phyloP scores from a whole-genome alignment of 768 basidiomycete species.

The Porphyrellus cyaneotinctus region DNA sequence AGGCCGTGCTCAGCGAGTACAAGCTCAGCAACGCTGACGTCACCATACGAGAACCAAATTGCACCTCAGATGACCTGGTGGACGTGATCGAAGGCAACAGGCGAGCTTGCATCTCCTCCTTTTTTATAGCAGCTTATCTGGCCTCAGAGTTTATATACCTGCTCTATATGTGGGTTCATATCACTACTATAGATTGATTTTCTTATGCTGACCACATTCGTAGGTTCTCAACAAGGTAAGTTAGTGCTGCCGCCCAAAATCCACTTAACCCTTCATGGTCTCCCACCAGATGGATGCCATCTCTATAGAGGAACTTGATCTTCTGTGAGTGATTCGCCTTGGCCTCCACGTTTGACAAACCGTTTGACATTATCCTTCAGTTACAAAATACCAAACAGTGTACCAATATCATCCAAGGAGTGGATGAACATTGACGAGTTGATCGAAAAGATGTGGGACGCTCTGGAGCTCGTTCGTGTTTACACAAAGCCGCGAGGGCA shows the following conservation, averaged over 20 bases:
- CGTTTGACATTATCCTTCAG: constrained; percentile 28
- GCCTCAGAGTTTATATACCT: constrained; percentile 83
- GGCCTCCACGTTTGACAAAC: neutral
- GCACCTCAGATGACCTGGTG: constrained; percentile 92
- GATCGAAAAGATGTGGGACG: constrained; percentile 88
- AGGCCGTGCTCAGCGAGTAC: constrained; percentile 92
- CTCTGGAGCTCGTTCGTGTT: constrained; percentile 88
- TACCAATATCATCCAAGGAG: constrained; percentile 88
- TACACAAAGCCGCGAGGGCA: constrained; percentile 95
- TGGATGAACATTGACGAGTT: constrained; percentile 98
- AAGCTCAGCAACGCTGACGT: constrained; percentile 85
- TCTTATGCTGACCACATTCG: neutral
- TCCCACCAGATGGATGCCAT: constrained; percentile 85
- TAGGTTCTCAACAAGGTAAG: constrained; percentile 81
- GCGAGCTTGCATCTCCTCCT: constrained; percentile 28
- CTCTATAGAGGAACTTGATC: constrained; percentile 95
- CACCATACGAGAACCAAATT: constrained; percentile 87
- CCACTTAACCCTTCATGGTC: neutral
- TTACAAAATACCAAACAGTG: constrained; percentile 93
- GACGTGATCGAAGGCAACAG: constrained; percentile 97
- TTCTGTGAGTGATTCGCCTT: constrained; percentile 50
- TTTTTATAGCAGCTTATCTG: constrained; percentile 1
- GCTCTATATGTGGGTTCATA: constrained; percentile 70
- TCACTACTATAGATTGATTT: neutral
- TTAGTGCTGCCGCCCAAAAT: neutral